Percentiles rank a stretch among this genome's conserved stretches.
These are phyloP conservation scores for Hymenotorrendiella dingleyae DNA, from an alignment of 2,329 filamentous ascomycete genomes.

Conservation along the genomic window DNA sequence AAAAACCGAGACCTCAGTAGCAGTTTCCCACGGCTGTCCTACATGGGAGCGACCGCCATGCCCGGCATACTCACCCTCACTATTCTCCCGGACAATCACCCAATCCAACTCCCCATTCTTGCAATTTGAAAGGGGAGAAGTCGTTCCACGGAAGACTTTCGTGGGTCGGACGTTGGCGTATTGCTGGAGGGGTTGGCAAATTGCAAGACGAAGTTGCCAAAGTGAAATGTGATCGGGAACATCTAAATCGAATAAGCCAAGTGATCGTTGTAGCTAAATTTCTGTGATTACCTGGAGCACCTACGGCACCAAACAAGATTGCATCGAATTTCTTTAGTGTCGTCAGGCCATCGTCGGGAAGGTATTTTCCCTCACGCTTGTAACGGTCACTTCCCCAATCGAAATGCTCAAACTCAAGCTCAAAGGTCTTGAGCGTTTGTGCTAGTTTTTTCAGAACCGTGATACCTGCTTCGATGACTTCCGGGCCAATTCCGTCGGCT, in stretches of 20 bases:
- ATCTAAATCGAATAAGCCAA: slow-evolving; percentile 31
- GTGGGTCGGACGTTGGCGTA: slow-evolving; percentile 62
- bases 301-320: slow-evolving; percentile 55
- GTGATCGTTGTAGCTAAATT: neutral
- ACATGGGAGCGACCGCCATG: slow-evolving; percentile 51
- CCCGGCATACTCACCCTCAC: slow-evolving; percentile 47
- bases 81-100: slow-evolving; percentile 62
- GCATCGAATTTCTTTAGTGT: slow-evolving; percentile 50
- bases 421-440: slow-evolving; percentile 48
- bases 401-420: slow-evolving; percentile 53
- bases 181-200: slow-evolving; percentile 58
- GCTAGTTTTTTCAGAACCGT: slow-evolving; percentile 52
- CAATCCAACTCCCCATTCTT: slow-evolving; percentile 50
- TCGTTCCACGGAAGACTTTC: slow-evolving; percentile 49
- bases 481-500: slow-evolving; percentile 57
- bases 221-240: slow-evolving; percentile 63
- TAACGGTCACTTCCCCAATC: slow-evolving; percentile 56
- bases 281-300: slow-evolving; percentile 41
- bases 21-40: slow-evolving; percentile 50
- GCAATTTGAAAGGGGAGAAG: slow-evolving; percentile 45
- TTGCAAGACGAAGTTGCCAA: slow-evolving; percentile 57
- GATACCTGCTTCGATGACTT: slow-evolving; percentile 56
- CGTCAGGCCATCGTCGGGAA: slow-evolving; percentile 51
- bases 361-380: slow-evolving; percentile 52
- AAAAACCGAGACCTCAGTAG: slow-evolving; percentile 59